Conservation (phyloP, 805 yeast genomes). For the Starmerella cellae region DNA sequence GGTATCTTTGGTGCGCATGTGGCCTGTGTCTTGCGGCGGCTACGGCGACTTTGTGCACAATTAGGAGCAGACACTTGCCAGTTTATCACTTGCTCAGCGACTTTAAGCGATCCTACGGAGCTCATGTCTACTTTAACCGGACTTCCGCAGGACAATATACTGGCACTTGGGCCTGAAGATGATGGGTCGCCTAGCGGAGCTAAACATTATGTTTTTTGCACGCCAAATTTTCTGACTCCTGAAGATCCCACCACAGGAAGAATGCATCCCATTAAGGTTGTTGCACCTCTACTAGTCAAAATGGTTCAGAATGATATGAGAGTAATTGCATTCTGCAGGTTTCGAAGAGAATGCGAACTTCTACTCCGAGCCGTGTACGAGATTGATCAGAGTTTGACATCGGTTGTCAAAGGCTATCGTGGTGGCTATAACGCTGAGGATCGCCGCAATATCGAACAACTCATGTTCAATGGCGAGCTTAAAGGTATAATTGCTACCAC, state of each 20-base stretch:
- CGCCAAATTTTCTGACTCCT: conserved; percentile 58
- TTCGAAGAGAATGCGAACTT: conserved; percentile 73
- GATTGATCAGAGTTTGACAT: conserved; percentile 27
- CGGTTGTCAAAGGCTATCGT: conserved; percentile 42
- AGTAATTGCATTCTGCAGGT: conserved; percentile 82
- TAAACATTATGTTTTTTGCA: conserved; percentile 68
- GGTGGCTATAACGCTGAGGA: conserved; percentile 89
- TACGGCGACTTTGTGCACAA: conserved; percentile 48
- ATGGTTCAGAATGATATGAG: conserved; percentile 52
- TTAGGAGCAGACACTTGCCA: conserved; percentile 42
- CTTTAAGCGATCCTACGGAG: conserved; percentile 56
- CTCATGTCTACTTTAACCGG: conserved; percentile 73
- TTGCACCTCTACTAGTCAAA: conserved; percentile 59
- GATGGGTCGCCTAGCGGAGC: conserved; percentile 88
- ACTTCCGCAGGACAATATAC: conserved; percentile 22
- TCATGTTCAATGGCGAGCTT: conserved; percentile 78
- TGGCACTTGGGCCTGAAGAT: conserved; percentile 24
- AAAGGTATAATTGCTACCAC: conserved; percentile 86
- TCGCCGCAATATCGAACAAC: conserved; percentile 72
- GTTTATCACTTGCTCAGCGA: conserved; percentile 89
- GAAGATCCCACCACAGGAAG: conserved; percentile 47
- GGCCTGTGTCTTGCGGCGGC: conserved; percentile 65
- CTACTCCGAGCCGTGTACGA: conserved; percentile 69
- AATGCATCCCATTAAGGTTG: conserved; percentile 57
- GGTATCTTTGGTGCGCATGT: conserved; percentile 93